These are phyloP conservation scores for Trichoderma simmonsii DNA, from an alignment of 2,329 filamentous ascomycete species.

Conservation along the genomic window DNA sequence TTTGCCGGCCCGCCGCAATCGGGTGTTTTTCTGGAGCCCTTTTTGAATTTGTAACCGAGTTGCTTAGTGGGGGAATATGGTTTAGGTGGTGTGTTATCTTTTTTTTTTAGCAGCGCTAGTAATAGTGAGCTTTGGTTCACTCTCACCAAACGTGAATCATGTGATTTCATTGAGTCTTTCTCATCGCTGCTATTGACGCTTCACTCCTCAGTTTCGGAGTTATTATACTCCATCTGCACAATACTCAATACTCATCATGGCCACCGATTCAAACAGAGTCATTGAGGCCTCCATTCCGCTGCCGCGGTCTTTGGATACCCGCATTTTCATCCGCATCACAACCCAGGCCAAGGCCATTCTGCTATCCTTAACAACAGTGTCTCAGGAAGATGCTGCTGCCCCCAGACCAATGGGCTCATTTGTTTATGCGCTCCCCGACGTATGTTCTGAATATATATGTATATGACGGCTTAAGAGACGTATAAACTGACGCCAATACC, in stretches of 20 bases:
- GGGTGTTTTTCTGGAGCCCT: conserved; percentile 4
- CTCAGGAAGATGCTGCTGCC: conserved; percentile 49
- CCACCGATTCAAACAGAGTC: conserved; percentile 22
- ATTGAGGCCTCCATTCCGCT: conserved; percentile 57
- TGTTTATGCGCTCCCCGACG: conserved; percentile 90
- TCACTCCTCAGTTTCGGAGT: neutral
- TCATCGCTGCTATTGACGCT: neutral
- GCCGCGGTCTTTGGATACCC: conserved; percentile 58
- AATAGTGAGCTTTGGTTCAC: neutral
- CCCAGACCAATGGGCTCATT: conserved; percentile 74
- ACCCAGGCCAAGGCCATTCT: conserved; percentile 56
- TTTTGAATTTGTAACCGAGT: conserved; percentile 5
- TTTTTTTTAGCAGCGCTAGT: conserved; percentile 3
- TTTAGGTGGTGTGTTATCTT: neutral
- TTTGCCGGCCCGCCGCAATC: conserved; percentile 10
- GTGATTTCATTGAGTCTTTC: conserved; percentile 18
- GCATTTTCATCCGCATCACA: conserved; percentile 59
- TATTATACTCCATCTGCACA: neutral
- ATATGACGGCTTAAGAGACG: neutral
- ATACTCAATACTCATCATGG: conserved; percentile 22
- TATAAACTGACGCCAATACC: conserved; percentile 16
- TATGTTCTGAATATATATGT: conserved; percentile 39
- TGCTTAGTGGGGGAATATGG: conserved; percentile 1
- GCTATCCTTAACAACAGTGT: conserved; percentile 59
- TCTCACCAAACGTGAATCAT: conserved; percentile 22